phyloP scores from a whole-genome alignment of 225 moss, liverwort and hornwort genomes.

The Marchantia polymorpha region DNA sequence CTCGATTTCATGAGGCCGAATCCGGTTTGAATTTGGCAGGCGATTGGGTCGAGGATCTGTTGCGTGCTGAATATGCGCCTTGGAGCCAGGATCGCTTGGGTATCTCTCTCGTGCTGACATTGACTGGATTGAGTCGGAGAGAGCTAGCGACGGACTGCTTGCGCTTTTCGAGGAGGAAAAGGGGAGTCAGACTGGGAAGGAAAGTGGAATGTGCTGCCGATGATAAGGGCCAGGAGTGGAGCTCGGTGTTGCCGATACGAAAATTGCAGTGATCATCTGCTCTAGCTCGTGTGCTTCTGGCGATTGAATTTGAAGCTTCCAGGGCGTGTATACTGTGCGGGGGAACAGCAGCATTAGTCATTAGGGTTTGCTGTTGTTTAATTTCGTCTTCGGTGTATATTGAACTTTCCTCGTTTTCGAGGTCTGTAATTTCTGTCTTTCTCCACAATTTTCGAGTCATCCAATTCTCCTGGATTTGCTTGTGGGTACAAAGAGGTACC shows the following conservation, averaged over 20 bases:
- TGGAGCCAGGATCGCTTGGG: too few species aligned
- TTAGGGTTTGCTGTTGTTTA: not conserved
- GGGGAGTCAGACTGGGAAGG: not conserved
- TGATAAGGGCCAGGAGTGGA: not conserved
- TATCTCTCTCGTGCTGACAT: not conserved
- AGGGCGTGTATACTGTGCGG: too few species aligned
- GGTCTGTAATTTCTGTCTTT: too few species aligned
- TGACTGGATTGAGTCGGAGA: not conserved
- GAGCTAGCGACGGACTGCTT: not conserved
- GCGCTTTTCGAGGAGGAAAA: not conserved
- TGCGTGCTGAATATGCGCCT: not conserved
- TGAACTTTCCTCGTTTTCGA: too few species aligned
- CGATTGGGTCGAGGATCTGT: not conserved
- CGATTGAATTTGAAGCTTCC: too few species aligned
- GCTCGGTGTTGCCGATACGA: not conserved
- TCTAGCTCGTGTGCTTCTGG: too few species aligned
- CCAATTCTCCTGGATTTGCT: too few species aligned
- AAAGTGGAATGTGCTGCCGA: not conserved
- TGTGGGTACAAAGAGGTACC: too few species aligned
- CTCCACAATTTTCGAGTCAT: too few species aligned
- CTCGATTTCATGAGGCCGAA: not conserved
- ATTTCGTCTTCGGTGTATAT: too few species aligned
- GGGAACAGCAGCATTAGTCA: not conserved
- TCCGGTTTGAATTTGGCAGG: not conserved
- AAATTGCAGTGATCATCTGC: not conserved